Evolutionary conservation across 2,329 filamentous ascomycete species (phyloP).

Genomic region (Stachybotrys echinatus): DNA sequence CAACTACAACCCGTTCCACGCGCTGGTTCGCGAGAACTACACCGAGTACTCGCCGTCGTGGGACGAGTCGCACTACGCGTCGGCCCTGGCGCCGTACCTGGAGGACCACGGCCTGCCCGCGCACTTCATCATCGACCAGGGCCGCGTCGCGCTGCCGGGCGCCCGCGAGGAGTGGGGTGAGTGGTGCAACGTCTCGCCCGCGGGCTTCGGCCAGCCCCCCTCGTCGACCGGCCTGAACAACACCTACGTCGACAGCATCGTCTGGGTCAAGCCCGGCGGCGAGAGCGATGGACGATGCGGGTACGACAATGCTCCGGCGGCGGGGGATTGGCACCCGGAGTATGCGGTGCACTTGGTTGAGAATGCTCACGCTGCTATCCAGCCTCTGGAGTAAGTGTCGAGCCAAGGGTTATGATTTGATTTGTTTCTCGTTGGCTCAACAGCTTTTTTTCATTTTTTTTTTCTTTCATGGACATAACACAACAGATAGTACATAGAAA

Average conservation of each 20-base stretch:
- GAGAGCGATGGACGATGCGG: conserved; percentile 38
- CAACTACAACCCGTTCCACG: conserved; percentile 34
- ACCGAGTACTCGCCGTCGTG: conserved; percentile 32
- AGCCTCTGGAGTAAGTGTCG: neutral
- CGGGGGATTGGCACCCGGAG: conserved; percentile 35
- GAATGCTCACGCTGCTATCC: conserved; percentile 24
- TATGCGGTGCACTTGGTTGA: conserved; percentile 33
- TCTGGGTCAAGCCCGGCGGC: conserved; percentile 40
- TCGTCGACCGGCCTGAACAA: conserved; percentile 27
- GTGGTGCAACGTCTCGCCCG: conserved; percentile 37
- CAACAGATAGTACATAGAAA: too few relatives aligned
- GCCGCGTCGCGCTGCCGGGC: conserved; percentile 31
- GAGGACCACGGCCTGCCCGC: conserved; percentile 31
- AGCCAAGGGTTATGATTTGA: too few relatives aligned
- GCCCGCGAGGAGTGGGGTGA: conserved; percentile 33
- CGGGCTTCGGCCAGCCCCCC: conserved; percentile 32
- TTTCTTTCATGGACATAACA: too few relatives aligned
- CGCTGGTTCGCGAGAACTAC: conserved; percentile 30
- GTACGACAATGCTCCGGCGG: conserved; percentile 26
- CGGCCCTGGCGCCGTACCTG: conserved; percentile 30
- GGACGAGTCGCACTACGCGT: conserved; percentile 35
- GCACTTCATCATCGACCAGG: conserved; percentile 40
- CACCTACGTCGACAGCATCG: conserved; percentile 32
- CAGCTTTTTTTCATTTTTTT: too few relatives aligned
- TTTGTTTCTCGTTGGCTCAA: too few relatives aligned